A percentile compares a stretch with the other conserved stretches of the same genome.
These are phyloP conservation scores for Botrytis galanthina DNA, from an alignment of 2,329 filamentous ascomycete species.

Conservation along the genomic window DNA sequence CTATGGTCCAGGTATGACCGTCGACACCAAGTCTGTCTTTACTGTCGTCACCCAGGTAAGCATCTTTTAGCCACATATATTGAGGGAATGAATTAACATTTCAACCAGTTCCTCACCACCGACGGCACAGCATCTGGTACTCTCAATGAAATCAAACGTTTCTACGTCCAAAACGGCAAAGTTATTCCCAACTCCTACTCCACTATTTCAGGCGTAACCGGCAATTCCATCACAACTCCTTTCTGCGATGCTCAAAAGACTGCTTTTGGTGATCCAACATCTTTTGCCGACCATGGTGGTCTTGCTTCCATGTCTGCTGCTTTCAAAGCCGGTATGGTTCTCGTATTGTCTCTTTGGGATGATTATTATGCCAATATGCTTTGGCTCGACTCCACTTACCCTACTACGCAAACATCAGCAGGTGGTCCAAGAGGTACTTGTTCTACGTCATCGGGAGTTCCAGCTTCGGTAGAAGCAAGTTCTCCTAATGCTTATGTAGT, in stretches of 20 bases:
- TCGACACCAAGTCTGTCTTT: constrained; percentile 52
- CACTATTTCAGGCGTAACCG: constrained; percentile 46
- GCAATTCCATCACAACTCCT: constrained; percentile 53
- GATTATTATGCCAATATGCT: constrained; percentile 65
- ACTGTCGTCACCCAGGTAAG: constrained; percentile 55
- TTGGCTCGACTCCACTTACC: constrained; percentile 70
- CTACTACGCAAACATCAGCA: constrained; percentile 45
- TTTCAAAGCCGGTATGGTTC: constrained; percentile 57
- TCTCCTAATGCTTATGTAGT: constrained; percentile 46
- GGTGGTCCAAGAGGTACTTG: constrained; percentile 57
- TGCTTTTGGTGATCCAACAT: constrained; percentile 53
- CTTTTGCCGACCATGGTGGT: constrained; percentile 56
- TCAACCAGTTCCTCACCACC: constrained; percentile 14
- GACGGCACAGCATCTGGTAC: constrained; percentile 47
- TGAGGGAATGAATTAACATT: neutral
- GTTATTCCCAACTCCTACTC: constrained; percentile 52
- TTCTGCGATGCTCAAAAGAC: constrained; percentile 57
- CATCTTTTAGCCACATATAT: neutral
- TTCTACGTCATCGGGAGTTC: constrained; percentile 50
- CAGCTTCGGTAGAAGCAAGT: constrained; percentile 48
- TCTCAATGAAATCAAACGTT: constrained; percentile 53
- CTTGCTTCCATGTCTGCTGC: constrained; percentile 54
- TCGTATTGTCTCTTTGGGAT: constrained; percentile 59
- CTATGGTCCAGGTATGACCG: constrained; percentile 54
- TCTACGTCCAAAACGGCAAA: constrained; percentile 55